Conservation (phyloP, 1,284 basidiomycete species). For the Testicularia cyperi region DNA sequence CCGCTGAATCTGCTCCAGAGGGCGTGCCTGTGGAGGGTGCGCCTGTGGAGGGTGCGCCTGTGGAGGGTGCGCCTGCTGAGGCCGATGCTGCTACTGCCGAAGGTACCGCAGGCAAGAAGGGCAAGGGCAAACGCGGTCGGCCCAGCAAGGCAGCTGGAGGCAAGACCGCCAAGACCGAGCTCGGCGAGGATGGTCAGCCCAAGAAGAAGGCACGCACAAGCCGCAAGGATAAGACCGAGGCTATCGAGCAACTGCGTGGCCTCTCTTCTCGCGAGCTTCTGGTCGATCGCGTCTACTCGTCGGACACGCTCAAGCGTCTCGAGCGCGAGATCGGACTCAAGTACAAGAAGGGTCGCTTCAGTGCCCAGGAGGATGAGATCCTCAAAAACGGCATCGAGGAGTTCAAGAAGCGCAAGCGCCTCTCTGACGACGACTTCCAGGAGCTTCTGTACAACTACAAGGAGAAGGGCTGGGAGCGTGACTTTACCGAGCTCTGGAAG, state of each 20-base stretch:
- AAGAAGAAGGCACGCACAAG: no score
- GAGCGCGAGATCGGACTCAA: constrained; percentile 34
- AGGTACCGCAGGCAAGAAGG: constrained; percentile 33
- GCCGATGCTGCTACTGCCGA: no score
- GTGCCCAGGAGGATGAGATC: constrained; percentile 26
- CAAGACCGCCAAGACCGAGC: constrained; percentile 9
- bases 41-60: constrained; percentile 1
- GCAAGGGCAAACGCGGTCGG: constrained; percentile 16
- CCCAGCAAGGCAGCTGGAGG: background rate
- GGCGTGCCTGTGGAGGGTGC: constrained; percentile 2
- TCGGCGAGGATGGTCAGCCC: constrained; percentile 17
- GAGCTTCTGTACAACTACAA: constrained; percentile 41
- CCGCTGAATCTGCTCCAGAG: background rate
- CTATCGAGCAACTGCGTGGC: constrained; percentile 13
- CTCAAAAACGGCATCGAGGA: constrained; percentile 34
- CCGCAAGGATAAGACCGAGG: constrained; percentile 28
- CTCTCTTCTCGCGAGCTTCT: constrained; percentile 27
- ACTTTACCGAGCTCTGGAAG: constrained; percentile 43
- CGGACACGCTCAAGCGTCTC: constrained; percentile 36
- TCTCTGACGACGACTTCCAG: constrained; percentile 36
- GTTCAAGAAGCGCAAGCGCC: constrained; percentile 29
- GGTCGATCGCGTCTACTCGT: constrained; percentile 38
- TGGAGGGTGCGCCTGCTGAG: constrained; percentile 19
- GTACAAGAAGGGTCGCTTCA: constrained; percentile 34
- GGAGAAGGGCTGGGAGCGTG: constrained; percentile 27